These are phyloP conservation scores for Cymbopogon citratus DNA, from an alignment of 176 grass and related monocot genomes.

Conservation along the genomic window DNA sequence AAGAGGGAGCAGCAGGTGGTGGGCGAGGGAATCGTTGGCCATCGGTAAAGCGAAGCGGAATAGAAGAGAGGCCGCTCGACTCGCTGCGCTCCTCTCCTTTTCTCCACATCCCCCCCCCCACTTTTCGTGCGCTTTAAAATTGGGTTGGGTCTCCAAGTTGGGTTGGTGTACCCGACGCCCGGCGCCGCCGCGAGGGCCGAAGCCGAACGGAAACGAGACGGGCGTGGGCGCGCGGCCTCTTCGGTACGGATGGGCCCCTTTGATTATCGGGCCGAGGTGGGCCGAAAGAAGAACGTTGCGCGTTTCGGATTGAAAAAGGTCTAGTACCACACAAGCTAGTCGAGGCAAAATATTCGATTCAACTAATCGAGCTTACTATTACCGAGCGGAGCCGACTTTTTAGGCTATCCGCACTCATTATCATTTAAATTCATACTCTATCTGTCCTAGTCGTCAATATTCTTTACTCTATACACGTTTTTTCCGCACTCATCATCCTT, in stretches of 20 bases:
- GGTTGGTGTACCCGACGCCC: constrained; percentile 37
- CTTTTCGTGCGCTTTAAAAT: constrained; percentile 35
- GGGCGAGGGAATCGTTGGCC: constrained; percentile 42
- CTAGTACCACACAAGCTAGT: too few relatives aligned
- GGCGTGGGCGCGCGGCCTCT: neutral
- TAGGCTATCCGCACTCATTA: too few relatives aligned
- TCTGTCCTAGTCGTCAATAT: too few relatives aligned
- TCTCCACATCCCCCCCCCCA: neutral
- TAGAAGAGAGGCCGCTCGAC: neutral
- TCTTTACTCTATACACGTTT: too few relatives aligned
- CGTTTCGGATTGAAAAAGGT: too few relatives aligned
- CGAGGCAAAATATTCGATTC: too few relatives aligned
- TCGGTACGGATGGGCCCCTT: too few relatives aligned
- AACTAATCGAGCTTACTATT: too few relatives aligned
- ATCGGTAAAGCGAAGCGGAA: constrained; percentile 25
- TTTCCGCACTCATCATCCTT: too few relatives aligned
- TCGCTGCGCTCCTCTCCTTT: neutral
- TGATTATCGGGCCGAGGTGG: neutral
- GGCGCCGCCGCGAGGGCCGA: neutral
- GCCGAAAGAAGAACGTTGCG: neutral
- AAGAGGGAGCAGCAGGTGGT: constrained; percentile 26
- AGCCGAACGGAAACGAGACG: neutral
- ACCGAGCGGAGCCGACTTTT: too few relatives aligned
- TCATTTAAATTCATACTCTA: too few relatives aligned
- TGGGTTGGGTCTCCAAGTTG: constrained; percentile 12